phyloP scores from a whole-genome alignment of 129 eudicot genomes.

The Pseudognaphalium luteoalbum region DNA sequence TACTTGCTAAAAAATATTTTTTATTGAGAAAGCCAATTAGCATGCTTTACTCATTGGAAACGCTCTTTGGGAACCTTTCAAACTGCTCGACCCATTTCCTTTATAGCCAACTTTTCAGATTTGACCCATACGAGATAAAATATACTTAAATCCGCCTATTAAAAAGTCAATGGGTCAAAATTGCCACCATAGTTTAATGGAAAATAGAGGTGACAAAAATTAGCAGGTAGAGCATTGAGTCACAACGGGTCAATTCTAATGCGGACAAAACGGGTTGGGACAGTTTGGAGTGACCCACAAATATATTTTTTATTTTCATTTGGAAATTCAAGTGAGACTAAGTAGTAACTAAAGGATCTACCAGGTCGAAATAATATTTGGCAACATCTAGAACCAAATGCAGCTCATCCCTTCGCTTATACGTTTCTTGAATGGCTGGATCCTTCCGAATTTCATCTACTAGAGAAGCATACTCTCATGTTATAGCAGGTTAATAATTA shows the following conservation, averaged over 20 bases:
- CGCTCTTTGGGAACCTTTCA: background rate
- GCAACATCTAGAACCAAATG: constrained; percentile 49
- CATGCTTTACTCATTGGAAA: background rate
- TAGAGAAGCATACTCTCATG: constrained; percentile 53
- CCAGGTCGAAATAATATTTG: constrained; percentile 50
- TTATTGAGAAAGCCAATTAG: background rate
- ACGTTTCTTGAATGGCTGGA: constrained; percentile 59
- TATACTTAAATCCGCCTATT: background rate
- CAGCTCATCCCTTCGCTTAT: constrained; percentile 45
- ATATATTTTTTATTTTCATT: background rate
- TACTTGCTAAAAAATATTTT: background rate
- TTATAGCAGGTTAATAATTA: constrained; percentile 52
- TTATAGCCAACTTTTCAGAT: background rate
- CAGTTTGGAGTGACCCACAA: background rate
- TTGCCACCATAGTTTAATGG: background rate
- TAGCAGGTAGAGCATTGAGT: background rate
- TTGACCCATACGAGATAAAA: background rate
- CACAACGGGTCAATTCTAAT: background rate
- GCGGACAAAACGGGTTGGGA: background rate
- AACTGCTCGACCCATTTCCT: background rate
- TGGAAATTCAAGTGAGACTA: background rate
- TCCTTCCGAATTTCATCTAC: constrained; percentile 59
- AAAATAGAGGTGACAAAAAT: background rate
- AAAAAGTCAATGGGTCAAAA: background rate
- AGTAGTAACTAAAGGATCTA: constrained; percentile 20